Base-by-base conservation (phyloP, 768 basidiomycete species). In the Xerocomus spinulosus region DNA sequence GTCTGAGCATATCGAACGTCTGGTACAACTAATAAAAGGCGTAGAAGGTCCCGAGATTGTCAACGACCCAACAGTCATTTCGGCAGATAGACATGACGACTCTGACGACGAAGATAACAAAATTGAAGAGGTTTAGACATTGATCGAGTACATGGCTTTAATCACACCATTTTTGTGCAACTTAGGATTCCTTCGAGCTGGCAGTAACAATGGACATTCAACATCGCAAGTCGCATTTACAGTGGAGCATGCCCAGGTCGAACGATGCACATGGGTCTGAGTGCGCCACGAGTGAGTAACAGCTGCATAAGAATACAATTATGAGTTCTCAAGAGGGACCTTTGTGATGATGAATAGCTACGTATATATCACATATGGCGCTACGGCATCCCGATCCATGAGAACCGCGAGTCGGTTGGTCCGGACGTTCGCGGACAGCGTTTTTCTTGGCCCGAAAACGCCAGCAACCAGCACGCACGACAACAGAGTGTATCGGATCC, bases 21-120 rank as follows among this genome's bases (percentile, higher is more conserved):
- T 98, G 8, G 96, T 97, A 4, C 84, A 79, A 52, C 69, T 97
- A n/a, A 63, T 99, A 30, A 82, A 93, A 57, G 78, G 90, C 1
- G 79, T 84, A 0, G 92, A 94, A 61, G 80, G 77, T 3, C 68
- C 72, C 4, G 72, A 78, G 9, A 74, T 73, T 9, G 54, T 63
- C 4, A 59, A 57, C n/a, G 72, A 75, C 39, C 51, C 62, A 5
- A 54, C 53, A 42, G 53, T 44, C 3, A 32, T 42, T 21, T 48
- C 48, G 18, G 54, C 53, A 35, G 58, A 52, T 59, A 47, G 57
- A 46, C 56, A 56, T 10, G 60, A 61, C 56, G 62, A 49, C 10
- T 60, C 62, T 18, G 81, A 84, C 44, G 81, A 83, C 39, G 86
- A 87, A 50, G 87, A 90, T 58, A 71, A 77, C 59, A 79, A 70